Base-by-base conservation (phyloP, 2,329 filamentous ascomycete species). In the Colletotrichum viniferum region DNA sequence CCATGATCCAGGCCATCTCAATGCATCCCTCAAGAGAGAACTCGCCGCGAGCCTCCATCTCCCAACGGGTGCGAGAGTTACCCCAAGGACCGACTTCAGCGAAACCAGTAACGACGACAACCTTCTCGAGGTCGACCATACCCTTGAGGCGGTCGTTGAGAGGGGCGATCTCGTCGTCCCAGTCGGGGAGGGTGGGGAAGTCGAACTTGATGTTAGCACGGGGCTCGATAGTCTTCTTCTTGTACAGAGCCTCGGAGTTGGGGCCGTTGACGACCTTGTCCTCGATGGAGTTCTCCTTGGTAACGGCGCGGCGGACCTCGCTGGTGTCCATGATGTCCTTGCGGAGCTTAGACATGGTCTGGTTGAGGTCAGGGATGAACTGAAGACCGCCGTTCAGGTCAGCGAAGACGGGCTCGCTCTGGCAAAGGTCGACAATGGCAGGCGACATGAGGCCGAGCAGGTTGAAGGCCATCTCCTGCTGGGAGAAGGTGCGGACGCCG, bases 1-100 rank as follows among this genome's bases (percentile, higher is more conserved):
- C 97, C 96, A 98, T 99, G 85, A 99, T 95, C 97, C 97, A 99
- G 36, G 97, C 96, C 97, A 99, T 99, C 86, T 99, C 97, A 76
- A 99, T 94, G 81, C 97, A 98, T 34, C 97, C 97, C 85, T 99
- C 97, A 16, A 99, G 92, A 10, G 97, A 98, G 88, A 99, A 99
- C 82, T 98, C 92, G 83, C 97, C 97, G 79, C 96, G 93, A 2
- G 97, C 96, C 85, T 99, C 97, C 96, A 99, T 99, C 88, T 99
- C 97, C 97, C 97, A 99, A 77, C 97, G 93, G 61, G 97, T 99
- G 81, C 97, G 93, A 4, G 97, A 96, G 89, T 98, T 99, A 89
- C 97, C 97, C 97, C 97, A 99, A 9, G 97, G 97, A 63, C 97
- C 96, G 77, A 98, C 92, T 85, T 99, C 97, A 70, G 97, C 92